Evolutionary conservation across 1,284 basidiomycete species (phyloP), one percentile per base, ranked within the genome.

Genomic region (Trichosporon ovoides): DNA sequence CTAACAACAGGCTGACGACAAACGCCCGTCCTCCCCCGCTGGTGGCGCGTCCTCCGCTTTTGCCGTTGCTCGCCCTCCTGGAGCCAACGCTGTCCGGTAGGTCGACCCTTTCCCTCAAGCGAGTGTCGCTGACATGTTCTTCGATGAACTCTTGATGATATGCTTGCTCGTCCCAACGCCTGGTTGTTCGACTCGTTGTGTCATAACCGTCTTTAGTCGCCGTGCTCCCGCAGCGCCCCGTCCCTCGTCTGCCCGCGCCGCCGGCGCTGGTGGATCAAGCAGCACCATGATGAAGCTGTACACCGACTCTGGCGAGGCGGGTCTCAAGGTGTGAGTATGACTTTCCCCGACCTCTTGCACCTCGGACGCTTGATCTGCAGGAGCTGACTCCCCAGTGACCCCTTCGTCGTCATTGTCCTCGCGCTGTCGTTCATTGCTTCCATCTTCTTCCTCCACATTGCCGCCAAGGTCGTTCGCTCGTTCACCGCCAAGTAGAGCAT

Each of bases 211-310:
- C n/a, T 51, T 22, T 66, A 93, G 91, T 70, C 87, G 93, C 77
- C 84, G 93, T 73, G 89, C 90, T 61, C 82, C 86, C 52, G 79
- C 84, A 40, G 87, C 82, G 16, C 81, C 87, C 53, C 87, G 85
- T 76, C 93, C 95, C 35, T 91, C 92, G 72, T 95, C 91, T 7
- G 79, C 88, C 18, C 86, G 95, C 52, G 88, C 93, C 38, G 95
- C 95, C 28, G 95, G 95, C 56, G 93, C 93, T 55, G 95, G 95
- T 58, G 95, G 95, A 57, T 94, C 90, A 51, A 91, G 88, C 60
- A 95, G 89, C 81, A 98, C 95, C 60, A 98, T 98, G 95, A 85
- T 98, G 73, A 92, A 92, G 79, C 84, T 98, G 14, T 98, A 98
- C 84, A 98, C 95, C 36, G 80, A 81, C 64, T 92, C 95, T 73